Conservation (phyloP, 176 grass and related monocot species). For the Carex littledalei region DNA sequence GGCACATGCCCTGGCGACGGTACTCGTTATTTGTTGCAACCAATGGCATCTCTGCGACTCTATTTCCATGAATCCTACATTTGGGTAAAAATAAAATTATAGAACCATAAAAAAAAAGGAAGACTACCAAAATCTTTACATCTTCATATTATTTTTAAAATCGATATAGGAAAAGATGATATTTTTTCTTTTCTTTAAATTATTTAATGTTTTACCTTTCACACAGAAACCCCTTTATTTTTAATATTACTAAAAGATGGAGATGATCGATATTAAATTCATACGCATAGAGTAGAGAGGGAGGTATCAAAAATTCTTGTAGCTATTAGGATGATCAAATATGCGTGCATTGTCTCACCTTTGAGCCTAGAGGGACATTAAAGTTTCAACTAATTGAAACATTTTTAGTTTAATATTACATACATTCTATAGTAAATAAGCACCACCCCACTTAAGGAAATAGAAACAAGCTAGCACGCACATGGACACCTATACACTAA, state of each 20-base stretch:
- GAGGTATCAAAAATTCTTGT: neutral
- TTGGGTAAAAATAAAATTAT: neutral
- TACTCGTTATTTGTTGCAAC: constrained; percentile 70
- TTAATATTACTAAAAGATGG: neutral
- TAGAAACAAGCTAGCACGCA: neutral
- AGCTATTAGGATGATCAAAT: constrained; percentile 42
- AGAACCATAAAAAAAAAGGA: neutral
- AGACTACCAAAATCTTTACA: neutral
- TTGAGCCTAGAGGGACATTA: neutral
- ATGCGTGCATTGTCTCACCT: neutral
- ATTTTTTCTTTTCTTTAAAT: neutral
- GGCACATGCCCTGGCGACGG: constrained; percentile 90
- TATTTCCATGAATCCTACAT: constrained; percentile 78
- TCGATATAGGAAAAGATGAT: neutral
- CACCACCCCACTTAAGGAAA: neutral
- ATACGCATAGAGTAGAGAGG: neutral
- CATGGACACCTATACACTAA: neutral
- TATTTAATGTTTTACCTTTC: neutral
- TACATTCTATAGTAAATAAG: neutral
- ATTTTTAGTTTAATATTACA: neutral
- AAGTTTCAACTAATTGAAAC: neutral
- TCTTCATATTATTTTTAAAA: neutral
- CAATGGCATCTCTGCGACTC: constrained; percentile 80
- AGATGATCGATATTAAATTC: neutral
- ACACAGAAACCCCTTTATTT: neutral